Base-by-base conservation (phyloP, 768 basidiomycete genomes). In the Pulveroboletus sp. region DNA sequence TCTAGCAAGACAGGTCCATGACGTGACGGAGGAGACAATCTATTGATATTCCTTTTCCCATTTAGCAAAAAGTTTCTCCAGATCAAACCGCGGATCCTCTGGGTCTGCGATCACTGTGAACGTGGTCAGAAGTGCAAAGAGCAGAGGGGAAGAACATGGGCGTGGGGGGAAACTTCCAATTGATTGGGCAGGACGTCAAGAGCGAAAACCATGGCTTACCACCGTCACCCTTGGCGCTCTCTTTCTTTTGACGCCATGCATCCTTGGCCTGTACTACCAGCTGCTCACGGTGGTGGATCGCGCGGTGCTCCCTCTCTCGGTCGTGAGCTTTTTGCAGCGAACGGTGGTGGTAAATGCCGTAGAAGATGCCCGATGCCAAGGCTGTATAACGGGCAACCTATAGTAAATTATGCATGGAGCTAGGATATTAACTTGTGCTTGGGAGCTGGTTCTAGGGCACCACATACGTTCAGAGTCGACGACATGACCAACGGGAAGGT, bases 321-420 rank as follows among this genome's bases (percentile, higher is more conserved):
- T 95, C 83, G 67, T 90, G 82, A 47, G 80, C 74, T 55, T 81
- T 78, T 74, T 95, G 93, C 58, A 99, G 73, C 63, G 93, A 87
- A 63, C 88, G 83, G 64, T 89, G 87, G 76, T 97, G 94, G 64
- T 83, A 82, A 69, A 94, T 85, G 66, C 95, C 95, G 69, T 97
- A 98, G 66, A 83, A 71, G 58, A 95, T 79, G 65, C 95, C 95
- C 38, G 83, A 77, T 57, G 86, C 71, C 59, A 99, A 82, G 44
- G 94, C 93, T 17, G 92, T 85, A 71, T 95, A 98, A 64, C 95
- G 89, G 63, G 87, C 86, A 69, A 95, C 95, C 95, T 94, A 68
- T 14, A 37, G 18, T 18, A 41, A 15, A 38, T 50, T 40, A 31
- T 33, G 43, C 46, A 38, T 42, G 46, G 9, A 49, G 17, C 39